phyloP scores from a whole-genome alignment of 805 yeast genomes.

The Starmerella floris region DNA sequence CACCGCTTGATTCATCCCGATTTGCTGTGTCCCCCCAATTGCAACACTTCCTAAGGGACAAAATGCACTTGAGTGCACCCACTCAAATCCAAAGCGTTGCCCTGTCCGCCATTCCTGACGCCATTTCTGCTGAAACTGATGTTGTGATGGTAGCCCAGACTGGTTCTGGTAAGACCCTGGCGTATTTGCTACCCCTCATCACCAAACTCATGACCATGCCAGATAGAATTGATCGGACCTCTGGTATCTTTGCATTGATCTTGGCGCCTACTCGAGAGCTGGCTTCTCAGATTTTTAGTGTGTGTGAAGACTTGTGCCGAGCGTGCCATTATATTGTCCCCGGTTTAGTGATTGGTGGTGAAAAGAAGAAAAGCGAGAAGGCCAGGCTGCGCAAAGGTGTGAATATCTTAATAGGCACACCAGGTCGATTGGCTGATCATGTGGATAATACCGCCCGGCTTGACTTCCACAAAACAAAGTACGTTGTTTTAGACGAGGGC shows the following conservation, averaged over 20 bases:
- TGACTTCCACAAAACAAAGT: constrained; percentile 60
- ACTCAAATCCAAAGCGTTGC: constrained; percentile 79
- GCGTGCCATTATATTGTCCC: constrained; percentile 86
- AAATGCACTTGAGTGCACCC: constrained; percentile 34
- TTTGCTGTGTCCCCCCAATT: constrained; percentile 11
- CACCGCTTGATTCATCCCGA: constrained; percentile 50
- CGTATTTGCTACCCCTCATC: constrained; percentile 74
- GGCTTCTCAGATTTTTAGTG: constrained; percentile 78
- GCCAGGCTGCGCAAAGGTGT: constrained; percentile 93
- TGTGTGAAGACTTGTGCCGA: constrained; percentile 55
- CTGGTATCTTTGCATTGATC: constrained; percentile 78
- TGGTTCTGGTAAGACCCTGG: constrained; percentile 92
- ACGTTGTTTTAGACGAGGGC: constrained; percentile 92
- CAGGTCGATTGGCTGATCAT: constrained; percentile 92
- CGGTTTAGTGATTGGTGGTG: constrained; percentile 95
- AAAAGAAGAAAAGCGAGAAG: constrained; percentile 91
- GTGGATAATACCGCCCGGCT: constrained; percentile 74
- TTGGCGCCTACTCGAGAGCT: constrained; percentile 91
- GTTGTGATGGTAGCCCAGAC: constrained; percentile 91
- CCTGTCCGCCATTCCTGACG: constrained; percentile 40
- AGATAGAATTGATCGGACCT: constrained; percentile 23
- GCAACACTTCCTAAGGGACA: constrained; percentile 4
- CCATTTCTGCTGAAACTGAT: constrained; percentile 39
- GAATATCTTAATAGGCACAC: constrained; percentile 90
- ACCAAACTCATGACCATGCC: constrained; percentile 49